phyloP scores from a whole-genome alignment of 1,139 yeast species.

The Yarrowia galli region DNA sequence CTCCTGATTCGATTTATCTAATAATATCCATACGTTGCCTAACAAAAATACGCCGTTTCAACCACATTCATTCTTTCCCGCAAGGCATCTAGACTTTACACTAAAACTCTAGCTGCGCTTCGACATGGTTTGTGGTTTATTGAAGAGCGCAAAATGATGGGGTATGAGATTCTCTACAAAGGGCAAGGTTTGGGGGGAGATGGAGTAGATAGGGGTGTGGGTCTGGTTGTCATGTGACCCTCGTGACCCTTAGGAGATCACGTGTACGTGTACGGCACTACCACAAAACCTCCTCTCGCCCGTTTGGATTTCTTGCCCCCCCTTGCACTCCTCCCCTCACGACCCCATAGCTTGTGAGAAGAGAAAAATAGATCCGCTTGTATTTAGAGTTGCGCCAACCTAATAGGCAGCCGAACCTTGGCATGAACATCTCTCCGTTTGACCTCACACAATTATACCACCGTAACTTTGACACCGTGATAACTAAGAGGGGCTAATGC shows the following conservation, averaged over 20 bases:
- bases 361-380: background rate
- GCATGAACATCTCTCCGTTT: background rate
- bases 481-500: too few relatives aligned
- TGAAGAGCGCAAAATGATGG: background rate
- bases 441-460: background rate
- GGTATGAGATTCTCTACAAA: slow-evolving; percentile 11
- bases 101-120: background rate
- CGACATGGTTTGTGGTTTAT: slow-evolving; percentile 19
- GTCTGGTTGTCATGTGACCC: too few relatives aligned
- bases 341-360: too few relatives aligned
- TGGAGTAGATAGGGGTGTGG: too few relatives aligned
- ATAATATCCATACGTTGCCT: background rate
- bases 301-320: too few relatives aligned
- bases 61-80: too few relatives aligned
- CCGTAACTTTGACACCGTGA: slow-evolving; percentile 5
- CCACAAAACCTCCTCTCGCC: too few relatives aligned
- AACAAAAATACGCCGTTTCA: background rate
- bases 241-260: too few relatives aligned
- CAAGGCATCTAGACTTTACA: slow-evolving; percentile 16
- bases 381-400: background rate
- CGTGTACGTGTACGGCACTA: too few relatives aligned
- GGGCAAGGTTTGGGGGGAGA: slow-evolving; percentile 16
- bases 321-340: too few relatives aligned
- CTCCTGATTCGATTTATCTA: background rate
- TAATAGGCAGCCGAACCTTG: background rate